Base-by-base conservation (phyloP, 2,329 filamentous ascomycete species). In the Aspergillus jensenii region DNA sequence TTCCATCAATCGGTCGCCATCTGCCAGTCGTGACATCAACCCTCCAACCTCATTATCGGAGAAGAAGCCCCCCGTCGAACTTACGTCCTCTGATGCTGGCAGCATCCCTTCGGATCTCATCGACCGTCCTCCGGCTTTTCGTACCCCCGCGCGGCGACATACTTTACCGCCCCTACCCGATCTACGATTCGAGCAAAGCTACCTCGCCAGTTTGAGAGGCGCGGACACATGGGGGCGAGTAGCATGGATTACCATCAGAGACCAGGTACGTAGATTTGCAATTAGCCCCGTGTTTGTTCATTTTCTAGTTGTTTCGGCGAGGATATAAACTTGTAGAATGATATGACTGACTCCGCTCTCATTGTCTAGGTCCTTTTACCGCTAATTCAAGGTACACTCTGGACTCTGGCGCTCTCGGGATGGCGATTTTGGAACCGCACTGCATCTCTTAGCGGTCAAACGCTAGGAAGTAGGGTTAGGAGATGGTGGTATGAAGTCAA, bases 401-500 rank as follows among this genome's bases (percentile, higher is more conserved):
- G 93, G 84, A 95, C 93, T 59, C 81, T 98, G 40, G 83, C 88
- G 14, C 83, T 96, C 54, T 86, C 86, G 64, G 95, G 93, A 56
- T 98, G 93, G 93, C 87, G 91, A 69, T 84, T 90, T 72, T 96
- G 90, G 90, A 97, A 98, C 75, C 83, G 84, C 59, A 89, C 84
- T 58, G 88, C 90, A 14, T 87, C 87, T 69, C 82, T 96, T 64
- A 87, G 86, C 62, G 95, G 95, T 8, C 86, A 85, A 66, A 87
- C 86, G 25, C 78, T 90, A 15, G 95, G 95, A 21, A 91, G 90
- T 6, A 85, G 84, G 65, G 78, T 95, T 49, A 83, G 95, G 67
- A 82, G 92, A 64, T 98, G 93, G 95, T 99, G 95, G 93, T 97
- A 91, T 79, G 85, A 84, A 21, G 90, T 96, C 17, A 98, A 98